These are phyloP conservation scores for Acacia pycnantha DNA, from an alignment of 331 rosid genomes.

Conservation along the genomic window DNA sequence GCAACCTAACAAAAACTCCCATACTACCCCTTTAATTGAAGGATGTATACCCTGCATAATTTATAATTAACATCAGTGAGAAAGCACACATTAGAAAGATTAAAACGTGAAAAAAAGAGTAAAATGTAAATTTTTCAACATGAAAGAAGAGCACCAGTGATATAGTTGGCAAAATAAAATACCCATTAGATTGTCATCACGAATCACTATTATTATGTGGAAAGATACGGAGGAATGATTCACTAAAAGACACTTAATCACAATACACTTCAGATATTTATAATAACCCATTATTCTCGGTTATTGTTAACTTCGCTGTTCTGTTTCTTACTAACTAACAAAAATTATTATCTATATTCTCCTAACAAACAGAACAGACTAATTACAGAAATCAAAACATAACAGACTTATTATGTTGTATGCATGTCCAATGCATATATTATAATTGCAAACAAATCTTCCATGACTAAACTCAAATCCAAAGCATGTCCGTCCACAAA, in stretches of 20 bases:
- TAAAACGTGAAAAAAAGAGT: constrained; percentile 21
- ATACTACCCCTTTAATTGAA: constrained; percentile 86
- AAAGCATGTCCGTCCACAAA: background rate
- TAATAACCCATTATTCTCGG: background rate
- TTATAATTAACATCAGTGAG: constrained; percentile 9
- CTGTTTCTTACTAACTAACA: background rate
- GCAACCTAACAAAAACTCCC: constrained; percentile 97
- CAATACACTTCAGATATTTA: background rate
- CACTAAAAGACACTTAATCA: background rate
- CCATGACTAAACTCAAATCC: background rate
- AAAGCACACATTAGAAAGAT: constrained; percentile 23
- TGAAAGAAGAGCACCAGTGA: background rate
- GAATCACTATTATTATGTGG: background rate
- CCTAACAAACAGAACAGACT: background rate
- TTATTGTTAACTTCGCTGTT: background rate
- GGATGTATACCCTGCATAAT: constrained; percentile 87
- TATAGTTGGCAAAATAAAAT: no score
- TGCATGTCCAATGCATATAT: background rate
- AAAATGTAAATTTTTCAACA: background rate
- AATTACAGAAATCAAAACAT: background rate
- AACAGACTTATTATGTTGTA: background rate
- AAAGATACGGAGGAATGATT: background rate
- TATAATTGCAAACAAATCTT: background rate
- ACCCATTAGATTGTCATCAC: no score
- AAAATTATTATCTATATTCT: background rate